phyloP scores from a whole-genome alignment of 192 early-diverging fungal species.

The Phlyctochytrium bullatum region DNA sequence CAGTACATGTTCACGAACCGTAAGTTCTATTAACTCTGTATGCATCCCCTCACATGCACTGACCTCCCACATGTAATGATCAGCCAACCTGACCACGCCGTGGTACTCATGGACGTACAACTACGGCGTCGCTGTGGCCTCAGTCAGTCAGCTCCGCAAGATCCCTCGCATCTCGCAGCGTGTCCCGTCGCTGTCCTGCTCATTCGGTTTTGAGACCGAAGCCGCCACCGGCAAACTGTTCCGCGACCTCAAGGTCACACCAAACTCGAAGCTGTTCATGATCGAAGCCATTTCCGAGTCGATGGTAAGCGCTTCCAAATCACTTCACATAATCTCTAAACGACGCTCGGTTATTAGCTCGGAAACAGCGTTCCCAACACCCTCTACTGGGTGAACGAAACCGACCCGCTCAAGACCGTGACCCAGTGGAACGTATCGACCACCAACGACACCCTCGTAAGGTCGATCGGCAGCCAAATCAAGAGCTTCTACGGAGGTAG shows the following conservation, averaged over 20 bases:
- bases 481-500: neutral
- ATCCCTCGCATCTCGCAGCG: neutral
- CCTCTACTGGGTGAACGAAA: neutral
- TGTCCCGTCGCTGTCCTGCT: neutral
- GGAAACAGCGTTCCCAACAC: neutral
- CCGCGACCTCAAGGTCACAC: neutral
- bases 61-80: no score
- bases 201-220: neutral
- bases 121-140: neutral
- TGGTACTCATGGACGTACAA: slow-evolving; percentile 1
- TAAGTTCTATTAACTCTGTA: no score
- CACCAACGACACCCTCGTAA: neutral
- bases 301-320: neutral
- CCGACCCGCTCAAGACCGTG: neutral
- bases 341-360: no score
- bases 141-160: neutral
- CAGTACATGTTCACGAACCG: neutral
- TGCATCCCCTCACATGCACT: no score
- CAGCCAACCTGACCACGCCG: neutral
- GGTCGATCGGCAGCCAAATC: neutral
- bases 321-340: no score
- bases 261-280: neutral
- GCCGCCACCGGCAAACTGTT: neutral
- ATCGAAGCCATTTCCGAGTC: neutral
- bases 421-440: neutral